Conservation (phyloP, 2,329 filamentous ascomycete genomes). For the Colletotrichum graminicola region DNA sequence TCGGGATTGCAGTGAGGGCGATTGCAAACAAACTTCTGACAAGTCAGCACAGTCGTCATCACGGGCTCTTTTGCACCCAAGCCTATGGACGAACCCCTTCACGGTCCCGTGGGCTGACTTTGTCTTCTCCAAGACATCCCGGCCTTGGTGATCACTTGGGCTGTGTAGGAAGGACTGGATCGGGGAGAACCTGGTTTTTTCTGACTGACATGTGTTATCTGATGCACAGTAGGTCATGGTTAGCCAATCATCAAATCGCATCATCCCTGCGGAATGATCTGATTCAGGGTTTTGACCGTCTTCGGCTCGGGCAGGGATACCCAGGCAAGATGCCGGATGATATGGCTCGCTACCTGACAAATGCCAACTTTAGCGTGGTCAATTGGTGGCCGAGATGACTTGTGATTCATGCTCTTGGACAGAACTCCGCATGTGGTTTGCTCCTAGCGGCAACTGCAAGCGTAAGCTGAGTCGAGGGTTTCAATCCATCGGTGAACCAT, state of each 20-base stretch:
- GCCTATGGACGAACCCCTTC: background rate
- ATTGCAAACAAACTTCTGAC: conserved; percentile 6
- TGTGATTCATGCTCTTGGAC: background rate
- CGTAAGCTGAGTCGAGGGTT: background rate
- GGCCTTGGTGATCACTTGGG: background rate
- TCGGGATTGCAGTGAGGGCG: background rate
- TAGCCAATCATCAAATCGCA: conserved; percentile 10
- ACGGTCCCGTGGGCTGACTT: conserved; percentile 1
- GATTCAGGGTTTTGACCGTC: conserved; percentile 4
- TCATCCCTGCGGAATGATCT: background rate
- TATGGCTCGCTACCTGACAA: background rate
- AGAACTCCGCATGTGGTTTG: background rate
- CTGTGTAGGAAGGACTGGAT: background rate
- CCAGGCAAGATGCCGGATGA: background rate
- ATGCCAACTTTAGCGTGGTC: background rate
- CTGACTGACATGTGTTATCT: conserved; percentile 12
- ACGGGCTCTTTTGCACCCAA: background rate
- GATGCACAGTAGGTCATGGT: conserved; percentile 8
- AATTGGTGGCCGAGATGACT: background rate
- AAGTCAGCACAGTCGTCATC: conserved; percentile 3
- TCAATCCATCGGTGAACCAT: background rate
- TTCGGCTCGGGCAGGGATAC: conserved; percentile 4
- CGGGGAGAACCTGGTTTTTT: conserved; percentile 9
- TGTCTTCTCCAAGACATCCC: background rate
- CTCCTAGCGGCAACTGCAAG: too few species aligned